phyloP scores from a whole-genome alignment of 768 basidiomycete species.

The Naematelia encephala region DNA sequence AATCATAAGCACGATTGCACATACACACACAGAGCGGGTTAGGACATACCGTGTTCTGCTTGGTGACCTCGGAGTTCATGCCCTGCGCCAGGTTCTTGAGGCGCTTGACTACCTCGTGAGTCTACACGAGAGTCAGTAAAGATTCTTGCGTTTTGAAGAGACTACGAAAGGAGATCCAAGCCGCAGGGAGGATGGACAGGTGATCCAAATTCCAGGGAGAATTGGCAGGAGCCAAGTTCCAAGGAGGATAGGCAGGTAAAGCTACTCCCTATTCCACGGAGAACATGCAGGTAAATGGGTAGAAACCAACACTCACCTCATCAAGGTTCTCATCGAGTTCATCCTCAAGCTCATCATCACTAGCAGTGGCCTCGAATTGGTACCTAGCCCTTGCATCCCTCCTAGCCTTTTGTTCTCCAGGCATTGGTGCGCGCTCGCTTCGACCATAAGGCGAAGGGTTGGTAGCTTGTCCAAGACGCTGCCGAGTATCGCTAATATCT shows the following conservation, averaged over 20 bases:
- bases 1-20: neutral
- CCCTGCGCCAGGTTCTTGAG: slow-evolving; percentile 74
- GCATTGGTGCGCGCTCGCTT: slow-evolving; percentile 55
- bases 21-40: neutral
- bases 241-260: too few relatives aligned
- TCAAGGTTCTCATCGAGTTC: slow-evolving; percentile 88
- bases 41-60: slow-evolving; percentile 61
- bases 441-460: slow-evolving; percentile 58
- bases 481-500: slow-evolving; percentile 82
- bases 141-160: too few relatives aligned
- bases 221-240: too few relatives aligned
- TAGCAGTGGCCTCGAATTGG: slow-evolving; percentile 85
- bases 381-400: slow-evolving; percentile 75
- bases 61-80: slow-evolving; percentile 83
- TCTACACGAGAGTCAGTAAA: too few relatives aligned
- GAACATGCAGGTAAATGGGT: too few relatives aligned
- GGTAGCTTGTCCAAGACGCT: slow-evolving; percentile 71
- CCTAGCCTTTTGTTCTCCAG: slow-evolving; percentile 57
- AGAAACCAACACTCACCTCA: slow-evolving; percentile 77
- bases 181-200: too few relatives aligned
- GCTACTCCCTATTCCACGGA: too few relatives aligned
- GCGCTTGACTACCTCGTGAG: slow-evolving; percentile 53
- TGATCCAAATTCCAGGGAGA: too few relatives aligned
- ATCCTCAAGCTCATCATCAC: slow-evolving; percentile 91
- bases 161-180: too few relatives aligned